Evolutionary conservation across 2,329 filamentous ascomycete genomes (phyloP), one percentile per base, ranked within the genome.

Genomic region (Hymenoscyphus occultus): DNA sequence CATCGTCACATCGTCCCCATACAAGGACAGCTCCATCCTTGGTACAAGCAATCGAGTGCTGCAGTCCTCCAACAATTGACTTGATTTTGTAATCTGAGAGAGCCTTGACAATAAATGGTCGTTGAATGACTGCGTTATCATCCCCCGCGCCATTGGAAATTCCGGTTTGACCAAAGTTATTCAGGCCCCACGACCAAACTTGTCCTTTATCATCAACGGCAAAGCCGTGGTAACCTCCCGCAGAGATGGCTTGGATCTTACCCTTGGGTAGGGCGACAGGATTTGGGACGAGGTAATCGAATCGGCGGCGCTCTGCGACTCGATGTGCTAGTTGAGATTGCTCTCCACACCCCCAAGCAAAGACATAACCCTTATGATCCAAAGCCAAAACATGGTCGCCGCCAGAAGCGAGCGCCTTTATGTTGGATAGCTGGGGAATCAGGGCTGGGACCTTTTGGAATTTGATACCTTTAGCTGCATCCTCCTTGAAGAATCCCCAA

Each of bases 101-200:
- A 9, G 83, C 83, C 10, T 84, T 78, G 32, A 97, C 84, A 61
- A 90, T 80, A 59, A 84, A 85, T 2, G 92, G 90, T 70, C 85
- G 85, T 28, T 90, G 82, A 60, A 96, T 84, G 68, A 89, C 85
- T 42, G 89, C 88, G 70, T 89, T 86, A 61, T 89, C 86, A 67
- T 89, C 84, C 45, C 88, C 89, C 31, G 85, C 87, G 65, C 83
- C 82, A 59, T 85, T 82, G 16, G 82, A 80, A 64, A 88, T 83
- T 40, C 90, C 92, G 19, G 90, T 90, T 79, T 96, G 89, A 67
- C 90, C 90, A 77, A 91, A 95, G 79, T 90, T 93, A 82, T 96
- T 96, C 51, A 93, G 81, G 39, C 92, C 92, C 91, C 92, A 96
- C 0, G 87, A 86, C 78, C 87, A 95, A 39, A 94, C 89, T 32